phyloP scores from a whole-genome alignment of 2,329 filamentous ascomycete species.

The Fusarium xyrophilum region DNA sequence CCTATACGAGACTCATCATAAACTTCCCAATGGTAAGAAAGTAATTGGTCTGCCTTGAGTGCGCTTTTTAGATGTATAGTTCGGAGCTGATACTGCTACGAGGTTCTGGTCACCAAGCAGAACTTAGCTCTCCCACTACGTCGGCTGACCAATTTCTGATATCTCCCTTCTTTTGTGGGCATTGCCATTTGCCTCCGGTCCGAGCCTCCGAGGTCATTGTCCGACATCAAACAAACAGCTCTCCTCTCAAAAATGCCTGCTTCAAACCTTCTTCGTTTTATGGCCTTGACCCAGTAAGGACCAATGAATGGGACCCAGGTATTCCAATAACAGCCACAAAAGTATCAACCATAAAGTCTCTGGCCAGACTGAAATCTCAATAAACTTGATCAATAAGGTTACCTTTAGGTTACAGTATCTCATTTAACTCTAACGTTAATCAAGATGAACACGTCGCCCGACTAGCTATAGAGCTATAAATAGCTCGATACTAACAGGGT shows the following conservation, averaged over 20 bases:
- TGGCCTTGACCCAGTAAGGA: no score
- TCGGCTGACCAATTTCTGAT: accelerated
- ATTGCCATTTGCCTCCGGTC: background rate
- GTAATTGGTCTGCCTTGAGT: accelerated
- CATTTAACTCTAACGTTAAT: no score
- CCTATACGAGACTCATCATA: background rate
- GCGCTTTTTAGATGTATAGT: background rate
- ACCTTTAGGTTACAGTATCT: no score
- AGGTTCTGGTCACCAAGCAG: accelerated
- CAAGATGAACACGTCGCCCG: no score
- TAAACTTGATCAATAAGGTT: no score
- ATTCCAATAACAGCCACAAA: no score
- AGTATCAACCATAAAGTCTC: no score
- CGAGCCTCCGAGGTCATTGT: conserved; percentile 4
- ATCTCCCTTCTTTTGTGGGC: background rate
- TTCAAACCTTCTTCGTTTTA: background rate
- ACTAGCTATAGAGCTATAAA: no score
- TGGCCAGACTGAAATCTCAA: no score
- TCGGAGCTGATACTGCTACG: background rate
- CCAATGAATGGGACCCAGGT: no score
- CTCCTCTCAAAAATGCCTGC: background rate
- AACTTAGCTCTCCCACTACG: background rate
- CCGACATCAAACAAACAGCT: background rate
- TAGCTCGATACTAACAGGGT: no score
- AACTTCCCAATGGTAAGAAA: no score